Evolutionary conservation across 257 asterid species (phyloP), one percentile per base, ranked within the genome.

Genomic region (Buddleja alternifolia): DNA sequence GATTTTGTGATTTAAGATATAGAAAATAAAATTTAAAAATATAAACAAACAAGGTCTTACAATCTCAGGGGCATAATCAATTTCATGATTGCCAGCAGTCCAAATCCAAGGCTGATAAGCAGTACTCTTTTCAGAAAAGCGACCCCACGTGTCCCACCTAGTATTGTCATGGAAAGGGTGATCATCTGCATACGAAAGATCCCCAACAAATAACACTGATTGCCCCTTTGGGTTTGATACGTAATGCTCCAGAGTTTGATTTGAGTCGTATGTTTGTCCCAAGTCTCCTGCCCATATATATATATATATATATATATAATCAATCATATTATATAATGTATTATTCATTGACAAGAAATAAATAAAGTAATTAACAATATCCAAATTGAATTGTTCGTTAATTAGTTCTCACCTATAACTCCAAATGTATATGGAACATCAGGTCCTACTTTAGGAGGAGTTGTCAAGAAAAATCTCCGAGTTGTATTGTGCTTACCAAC

Each of bases 361-460:
- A n/a, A n/a, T n/a, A n/a, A n/a, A n/a, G n/a, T n/a, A n/a, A n/a
- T n/a, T n/a, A 29, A 36, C 34, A 1, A 10, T 24, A 23, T 16
- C 10, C 2, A 6, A 34, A 44, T 17, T 15, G 7, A 41, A 16
- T 10, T 44, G 16, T 5, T 25, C 48, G 34, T 29, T n/a, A n/a
- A n/a, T 23, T 4, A 16, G 16, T 41, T 7, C 78, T 77, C 57
- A 83, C 88, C 86, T 2, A 85, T 85, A n/a, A 83, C 53, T 1
- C 88, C 92, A 69, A 81, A 86, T 8, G 83, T 77, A 58, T 75
- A 77, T 41, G 86, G 88, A 44, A 81, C 89, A 60, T 83, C 89
- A 10, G 86, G 89, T 14, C 89, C 89, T 23, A 69, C 75, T 63
- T 78, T 15, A 10, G 88, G 92, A 17, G 89, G 88, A 10, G 89